Base-by-base conservation (phyloP, 228 moss, liverwort and hornwort genomes). In the Sphagnum magellanicum region DNA sequence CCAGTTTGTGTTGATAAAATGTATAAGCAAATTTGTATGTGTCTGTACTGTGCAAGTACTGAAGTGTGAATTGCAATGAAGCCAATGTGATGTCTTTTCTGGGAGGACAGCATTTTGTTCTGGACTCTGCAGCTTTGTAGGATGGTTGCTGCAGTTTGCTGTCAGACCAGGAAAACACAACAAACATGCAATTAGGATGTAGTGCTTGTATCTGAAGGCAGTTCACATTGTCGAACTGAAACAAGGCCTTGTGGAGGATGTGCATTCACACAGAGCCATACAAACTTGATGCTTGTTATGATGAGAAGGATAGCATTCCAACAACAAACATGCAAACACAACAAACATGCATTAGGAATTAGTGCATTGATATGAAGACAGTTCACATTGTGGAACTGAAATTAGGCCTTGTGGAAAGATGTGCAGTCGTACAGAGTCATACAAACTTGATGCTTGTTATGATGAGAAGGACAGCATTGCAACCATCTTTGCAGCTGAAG, bases 211-310 rank as follows among this genome's bases (percentile, higher is more conserved):
- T 15, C 15, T 32, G 32, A 32, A 32, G 32, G 32, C 3, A 32
- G 32, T 32, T 48, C 10, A 66, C 48, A 66, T 6, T 55, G 49
- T 52, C 4, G 52, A 49, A 6, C 48, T 66, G 48, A 64, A 50
- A 15, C 6, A 4, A 16, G 32, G 6, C 1, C 5, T 12, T 60
- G 16, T 64, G 53, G 14, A 13, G 14, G 11, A n/a, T 32, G 17
- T 79, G 76, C 79, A 80, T 76, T 73, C 80, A 76, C 8, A 63
- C 52, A 63, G 80, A 80, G 70, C 69, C 68, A 64, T 76, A 80
- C 59, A 76, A 76, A 53, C 66, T 80, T 66, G 80, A 76, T 66
- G 73, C 69, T 4, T 80, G 80, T 66, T 80, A 76, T 53, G 72
- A 69, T 9, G 76, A 73, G 48, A 49, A 61, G 16, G 59, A 59